Evolutionary conservation across 208 protist genomes (phyloP).

Genomic region (Angomonas ambiguus): DNA sequence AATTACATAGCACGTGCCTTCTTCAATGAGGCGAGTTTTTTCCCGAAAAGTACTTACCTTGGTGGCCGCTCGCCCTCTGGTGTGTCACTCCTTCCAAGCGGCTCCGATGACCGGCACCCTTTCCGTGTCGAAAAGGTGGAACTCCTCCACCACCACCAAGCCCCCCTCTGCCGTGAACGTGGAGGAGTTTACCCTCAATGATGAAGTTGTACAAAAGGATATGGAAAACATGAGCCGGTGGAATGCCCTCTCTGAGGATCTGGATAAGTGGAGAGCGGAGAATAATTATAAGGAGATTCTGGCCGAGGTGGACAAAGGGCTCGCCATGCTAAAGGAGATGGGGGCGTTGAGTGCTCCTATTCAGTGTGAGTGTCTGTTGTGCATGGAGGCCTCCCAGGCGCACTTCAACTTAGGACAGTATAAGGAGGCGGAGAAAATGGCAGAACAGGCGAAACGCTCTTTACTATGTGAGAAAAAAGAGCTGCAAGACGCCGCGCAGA

Average conservation of each 20-base stretch:
- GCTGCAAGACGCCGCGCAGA: conserved; percentile 64
- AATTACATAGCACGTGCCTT: too few relatives aligned
- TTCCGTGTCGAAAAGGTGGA: neutral
- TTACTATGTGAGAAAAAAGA: conserved; percentile 41
- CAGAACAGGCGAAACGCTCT: conserved; percentile 36
- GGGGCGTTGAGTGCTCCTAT: conserved; percentile 69
- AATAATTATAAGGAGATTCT: conserved; percentile 42
- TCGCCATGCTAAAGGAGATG: conserved; percentile 63
- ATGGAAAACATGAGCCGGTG: conserved; percentile 59
- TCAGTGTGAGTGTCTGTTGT: conserved; percentile 79
- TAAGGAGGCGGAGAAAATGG: conserved; percentile 41
- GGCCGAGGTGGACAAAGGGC: conserved; percentile 36
- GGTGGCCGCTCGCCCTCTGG: neutral
- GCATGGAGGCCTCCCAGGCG: conserved; percentile 82
- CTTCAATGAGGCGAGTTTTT: neutral
- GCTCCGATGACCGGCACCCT: neutral
- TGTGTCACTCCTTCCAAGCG: neutral
- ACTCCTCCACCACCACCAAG: neutral
- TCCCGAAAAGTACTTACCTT: neutral
- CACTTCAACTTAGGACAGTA: conserved; percentile 67
- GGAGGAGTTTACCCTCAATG: conserved; percentile 81
- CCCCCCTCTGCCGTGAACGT: conserved; percentile 55
- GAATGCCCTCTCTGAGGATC: conserved; percentile 61
- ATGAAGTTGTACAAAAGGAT: conserved; percentile 75
- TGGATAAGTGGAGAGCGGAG: conserved; percentile 39